Base-by-base conservation (phyloP, 129 eudicot species). In the Centrapalus pauciflorus region DNA sequence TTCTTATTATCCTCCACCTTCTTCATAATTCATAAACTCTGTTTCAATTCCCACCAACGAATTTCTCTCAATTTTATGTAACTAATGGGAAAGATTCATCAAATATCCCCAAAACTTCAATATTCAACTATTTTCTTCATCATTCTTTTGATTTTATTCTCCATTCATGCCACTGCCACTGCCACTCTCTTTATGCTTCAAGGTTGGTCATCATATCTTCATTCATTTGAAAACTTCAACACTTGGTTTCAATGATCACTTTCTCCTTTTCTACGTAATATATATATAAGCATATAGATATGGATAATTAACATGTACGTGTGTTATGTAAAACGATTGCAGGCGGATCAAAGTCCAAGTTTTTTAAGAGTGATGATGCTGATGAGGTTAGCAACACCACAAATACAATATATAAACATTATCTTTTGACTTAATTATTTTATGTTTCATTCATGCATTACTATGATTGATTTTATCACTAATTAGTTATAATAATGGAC, bases 1-100 rank as follows among this genome's bases (percentile, higher is more conserved):
- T 34, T 51, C 25, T 32, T 51, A 62, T n/a, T n/a, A 67, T 51
- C 61, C 50, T 67, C 51, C 72, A 8, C 62, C 51, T 50, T 67
- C 72, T n/a, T 33, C 48, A 34, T 20, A 33, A 67, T 29, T 21
- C 49, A 67, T 32, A 32, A 33, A 33, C 34, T 10, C 23, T 29
- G 23, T 45, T 28, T n/a, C n/a, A n/a, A n/a, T n/a, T n/a, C 17
- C 50, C 12, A 17, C 61, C 45, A 49, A n/a, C 27, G 23, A 13
- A 7, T 11, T 14, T 38, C 4, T 34, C 33, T 67, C 51, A 23
- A 21, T 1, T 43, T n/a, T n/a, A n/a, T n/a, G n/a, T n/a, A n/a
- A n/a, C 40, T 27, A 50, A 67, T 67, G 72, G 34, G 25, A 21
- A 51, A 19, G 33, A n/a, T 16, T 52, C 51, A 32, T 23, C 33